Conservation (phyloP, 345 rosid species). For the Moringa oleifera region DNA sequence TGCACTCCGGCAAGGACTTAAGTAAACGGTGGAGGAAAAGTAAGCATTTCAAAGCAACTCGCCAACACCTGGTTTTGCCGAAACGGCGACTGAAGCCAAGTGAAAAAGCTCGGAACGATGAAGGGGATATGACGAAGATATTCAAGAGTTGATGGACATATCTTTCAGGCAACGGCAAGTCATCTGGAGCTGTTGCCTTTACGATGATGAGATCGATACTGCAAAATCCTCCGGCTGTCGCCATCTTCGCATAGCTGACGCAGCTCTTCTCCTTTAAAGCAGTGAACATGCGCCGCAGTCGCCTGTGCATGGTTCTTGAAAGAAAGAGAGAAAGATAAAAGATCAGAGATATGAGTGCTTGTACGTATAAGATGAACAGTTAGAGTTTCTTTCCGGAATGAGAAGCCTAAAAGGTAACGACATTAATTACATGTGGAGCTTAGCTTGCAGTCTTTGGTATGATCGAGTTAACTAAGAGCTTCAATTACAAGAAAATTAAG, state of each 20-base stretch:
- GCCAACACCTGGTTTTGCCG: conserved; percentile 39
- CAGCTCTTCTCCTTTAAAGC: conserved; percentile 35
- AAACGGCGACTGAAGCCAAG: conserved; percentile 36
- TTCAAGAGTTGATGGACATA: conserved; percentile 33
- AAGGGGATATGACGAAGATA: conserved; percentile 37
- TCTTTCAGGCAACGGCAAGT: conserved; percentile 30
- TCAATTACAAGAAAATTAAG: too few relatives aligned
- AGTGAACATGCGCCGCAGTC: conserved; percentile 26
- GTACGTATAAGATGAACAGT: too few relatives aligned
- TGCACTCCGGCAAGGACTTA: conserved; percentile 30
- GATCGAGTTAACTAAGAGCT: too few relatives aligned
- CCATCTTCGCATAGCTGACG: conserved; percentile 37
- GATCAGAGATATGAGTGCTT: too few relatives aligned
- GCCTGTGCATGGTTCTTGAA: conserved; percentile 27
- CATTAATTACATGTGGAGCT: too few relatives aligned
- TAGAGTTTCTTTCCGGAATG: too few relatives aligned
- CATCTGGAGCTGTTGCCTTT: conserved; percentile 47
- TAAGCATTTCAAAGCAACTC: conserved; percentile 51
- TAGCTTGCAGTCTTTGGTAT: too few relatives aligned
- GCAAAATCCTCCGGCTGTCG: conserved; percentile 42
- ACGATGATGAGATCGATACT: conserved; percentile 30
- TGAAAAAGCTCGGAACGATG: conserved; percentile 32
- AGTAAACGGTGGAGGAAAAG: conserved; percentile 49
- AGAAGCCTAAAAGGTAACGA: too few relatives aligned
- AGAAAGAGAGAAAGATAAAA: too few relatives aligned